Base-by-base conservation (phyloP, 306 rosid species). In the Trichosanthes cucumerina region DNA sequence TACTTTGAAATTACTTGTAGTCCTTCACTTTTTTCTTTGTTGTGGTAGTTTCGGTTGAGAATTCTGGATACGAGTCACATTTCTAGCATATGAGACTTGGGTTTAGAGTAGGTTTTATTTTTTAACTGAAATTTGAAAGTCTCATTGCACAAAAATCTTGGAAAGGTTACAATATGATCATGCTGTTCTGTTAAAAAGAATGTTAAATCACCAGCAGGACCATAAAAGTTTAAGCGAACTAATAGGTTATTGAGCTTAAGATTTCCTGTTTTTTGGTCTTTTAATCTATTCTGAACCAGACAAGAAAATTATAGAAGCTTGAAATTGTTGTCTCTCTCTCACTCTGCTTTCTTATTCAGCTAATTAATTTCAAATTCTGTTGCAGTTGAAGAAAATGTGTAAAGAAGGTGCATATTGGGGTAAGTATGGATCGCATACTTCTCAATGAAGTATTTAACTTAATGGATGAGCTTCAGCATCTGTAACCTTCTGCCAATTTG, bases 401-500 rank as follows among this genome's bases (percentile, higher is more conserved):
- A 92, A 88, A 75, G 98, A 94, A 88, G 98, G 97, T 11, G 97
- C 93, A 83, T 94, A 92, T 66, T 94, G 98, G 97, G 98, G 98
- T 94, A 85, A 87, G 91, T 23, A 10, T 64, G 19, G 65, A 52
- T 71, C 24, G 38, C 78, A 52, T 82, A 83, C 64, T 33, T 49
- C 62, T 39, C 41, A 1, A 34, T 18, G 43, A 12, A 12, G 50
- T 28, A n/a, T 12, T 28, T 62, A 5, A 47, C 59, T 13, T 23
- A 72, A 2, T 47, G 15, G 59, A 54, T 43, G 74, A 23, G 41
- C 28, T 19, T 46, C 47, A 80, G 49, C 6, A 69, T 74, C 46
- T 79, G 24, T 43, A 16, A 53, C 19, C 14, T 53, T 16, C 6
- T 24, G 68, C 39, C 39, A 60, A 28, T 60, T 60, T 28, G 66